Evolutionary conservation across 2,329 filamentous ascomycete species (phyloP), one percentile per base, ranked within the genome.

Genomic region (Arachnomyces sp.): DNA sequence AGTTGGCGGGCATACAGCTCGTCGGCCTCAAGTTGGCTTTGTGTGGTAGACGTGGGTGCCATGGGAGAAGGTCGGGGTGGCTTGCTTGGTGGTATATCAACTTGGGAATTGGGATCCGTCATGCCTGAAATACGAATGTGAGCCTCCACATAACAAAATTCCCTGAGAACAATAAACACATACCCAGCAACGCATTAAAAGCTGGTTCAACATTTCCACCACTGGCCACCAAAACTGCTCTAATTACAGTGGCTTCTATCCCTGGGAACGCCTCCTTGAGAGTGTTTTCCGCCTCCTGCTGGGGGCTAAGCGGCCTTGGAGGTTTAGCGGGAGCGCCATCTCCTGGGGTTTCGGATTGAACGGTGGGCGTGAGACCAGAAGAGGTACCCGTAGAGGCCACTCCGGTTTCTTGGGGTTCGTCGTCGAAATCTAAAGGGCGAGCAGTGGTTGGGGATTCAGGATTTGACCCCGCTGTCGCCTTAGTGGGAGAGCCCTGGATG

Each of bases 211-310:
- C 81, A 55, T 82, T 79, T 44, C 89, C 90, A 43, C 81, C 75
- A 60, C 92, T 96, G 11, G 92, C 92, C 16, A 77, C 74, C 48
- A 98, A 67, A 0, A 98, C 84, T 20, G 92, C 92, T 63, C 82
- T 94, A 61, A 98, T 77, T 34, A 98, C 83, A 33, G 78, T 63
- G 6, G 67, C 60, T 39, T 98, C 92, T 45, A 95, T 84, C 40
- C 70, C 75, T 0, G 92, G 92, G 55, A 98, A 98, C 0, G 92
- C 92, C 63, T 98, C 92, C 61, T 86, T 90, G 41, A 98, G 72
- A 3, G 88, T 95, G 53, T 78, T 77, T 64, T 90, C 83, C 35
- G 87, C 88, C 68, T 94, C 84, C 63, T 94, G 82, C 45, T 82
- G 76, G 47, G 92, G 82, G 48, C 78, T 85, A 55, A 86, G 56